Base-by-base conservation (phyloP, 208 protist genomes). In the Trypanosoma boissoni region DNA sequence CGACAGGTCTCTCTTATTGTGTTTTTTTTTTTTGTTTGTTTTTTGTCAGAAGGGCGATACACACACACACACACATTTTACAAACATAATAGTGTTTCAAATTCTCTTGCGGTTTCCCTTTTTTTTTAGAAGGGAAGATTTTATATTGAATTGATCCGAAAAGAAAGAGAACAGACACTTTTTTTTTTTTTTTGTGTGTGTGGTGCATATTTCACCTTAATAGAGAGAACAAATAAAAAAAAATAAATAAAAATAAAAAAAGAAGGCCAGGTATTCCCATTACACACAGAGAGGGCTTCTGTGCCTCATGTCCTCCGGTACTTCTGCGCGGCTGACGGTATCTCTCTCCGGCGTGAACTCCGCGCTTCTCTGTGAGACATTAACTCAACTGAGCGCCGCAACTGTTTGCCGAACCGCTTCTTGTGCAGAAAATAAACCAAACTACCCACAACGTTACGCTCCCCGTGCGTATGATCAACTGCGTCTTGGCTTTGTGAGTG, bases 401-500 rank as follows among this genome's bases (percentile, higher is more conserved):
- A 4, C 50, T 18, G 27, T 10, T 27, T 2, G 16, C 7, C 4
- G 18, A 49, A 24, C 24, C 32, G 1, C 14, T 21, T 41, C 39
- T 42, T 12, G 14, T 12, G 23, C 26, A 29, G 21, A 7, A 21
- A 16, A 23, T 18, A 10, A 24, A 9, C n/a, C 34, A 0, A 21
- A 42, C 12, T 12, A 6, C 8, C 34, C 34, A 45, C 42, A 62
- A n/a, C 52, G 54, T 20, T 68, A 68, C 45, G 2, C 50, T 2
- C 63, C 63, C 21, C 60, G 55, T 8, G 64, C 48, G 2, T 20
- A 44, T 12, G 61, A 68, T 31, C 57, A 79, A 23, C 37, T 88
- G 21, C 62, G 73, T 31, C 73, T 85, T 23, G 82, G 58, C 23
- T 57, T 89, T 23, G 76, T 85, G 12, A 58, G 60, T 7, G 68